A percentile compares a stretch with the other conserved stretches of the same genome.
These are phyloP conservation scores for Hanseniaspora meyeri DNA, from an alignment of 805 yeast genomes.

Conservation along the genomic window DNA sequence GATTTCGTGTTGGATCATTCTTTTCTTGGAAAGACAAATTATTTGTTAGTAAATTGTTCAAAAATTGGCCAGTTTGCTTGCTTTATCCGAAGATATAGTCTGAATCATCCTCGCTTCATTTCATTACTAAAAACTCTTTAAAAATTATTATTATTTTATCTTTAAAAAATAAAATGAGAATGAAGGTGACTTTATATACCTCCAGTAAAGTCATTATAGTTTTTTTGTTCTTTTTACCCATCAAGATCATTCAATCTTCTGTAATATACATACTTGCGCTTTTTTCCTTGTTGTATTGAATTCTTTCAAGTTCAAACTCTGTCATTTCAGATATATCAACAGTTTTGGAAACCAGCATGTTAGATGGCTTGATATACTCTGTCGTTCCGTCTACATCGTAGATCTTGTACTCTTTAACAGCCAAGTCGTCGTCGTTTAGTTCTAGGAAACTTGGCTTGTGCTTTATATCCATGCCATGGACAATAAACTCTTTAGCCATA, in stretches of 20 bases:
- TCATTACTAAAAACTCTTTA: neutral
- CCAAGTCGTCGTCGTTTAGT: conserved; percentile 31
- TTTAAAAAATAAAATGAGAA: neutral
- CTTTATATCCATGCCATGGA: conserved; percentile 15
- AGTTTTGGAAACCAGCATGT: neutral
- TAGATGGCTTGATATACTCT: neutral
- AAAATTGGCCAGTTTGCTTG: too few relatives aligned
- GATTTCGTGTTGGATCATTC: neutral
- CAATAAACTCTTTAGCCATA: conserved; percentile 3
- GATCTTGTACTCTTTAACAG: neutral
- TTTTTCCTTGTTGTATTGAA: neutral
- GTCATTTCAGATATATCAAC: neutral
- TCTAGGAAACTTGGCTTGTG: conserved; percentile 47
- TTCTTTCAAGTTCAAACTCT: neutral
- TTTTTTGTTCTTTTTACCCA: neutral
- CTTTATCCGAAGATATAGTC: too few relatives aligned
- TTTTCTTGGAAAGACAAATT: neutral
- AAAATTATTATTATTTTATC: neutral
- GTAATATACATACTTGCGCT: conserved; percentile 7
- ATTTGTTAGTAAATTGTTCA: neutral
- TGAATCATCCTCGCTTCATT: neutral
- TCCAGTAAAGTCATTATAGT: neutral
- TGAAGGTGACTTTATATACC: neutral
- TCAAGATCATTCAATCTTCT: neutral
- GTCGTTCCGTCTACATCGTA: conserved; percentile 2